Base-by-base conservation (phyloP, 1,284 basidiomycete species). In the Kalmanozyma brasiliensis region DNA sequence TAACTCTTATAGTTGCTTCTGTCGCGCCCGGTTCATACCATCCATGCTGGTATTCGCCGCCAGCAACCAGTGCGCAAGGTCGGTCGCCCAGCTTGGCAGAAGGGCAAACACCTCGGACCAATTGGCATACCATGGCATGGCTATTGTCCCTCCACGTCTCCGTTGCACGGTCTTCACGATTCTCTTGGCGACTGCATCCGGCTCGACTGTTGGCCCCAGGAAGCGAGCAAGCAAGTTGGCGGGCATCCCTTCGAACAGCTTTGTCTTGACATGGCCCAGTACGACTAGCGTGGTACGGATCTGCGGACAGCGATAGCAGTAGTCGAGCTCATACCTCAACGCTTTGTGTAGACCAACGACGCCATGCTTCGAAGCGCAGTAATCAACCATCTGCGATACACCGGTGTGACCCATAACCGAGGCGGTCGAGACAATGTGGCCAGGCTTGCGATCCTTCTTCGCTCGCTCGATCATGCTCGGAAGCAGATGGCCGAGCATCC, bases 401-500 rank as follows among this genome's bases (percentile, higher is more conserved):
- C 90, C 91, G 16, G 88, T 85, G 61, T 91, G 83, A 2, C 91
- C 90, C 82, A 92, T 85, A 5, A 92, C 87, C 16, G 93, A 95
- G 8, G 91, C 70, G 11, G 65, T 64, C 11, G 74, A 73, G 10
- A 93, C 91, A 67, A 98, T 88, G 79, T 98, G 95, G 0, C 94
- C 94, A 1, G 83, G 83, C 40, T 90, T 90, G 29, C 84, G 84
- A 71, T 87, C 87, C 44, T 26, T 17, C 37, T 56, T 47, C 37
- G 47, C 53, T 3, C 43, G 47, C 35, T 52, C 49, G 17, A 98
- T 86, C 89, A 98, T 91, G 34, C 86, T 86, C 1, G 95, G 95
- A n/a, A 98, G 85, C 86, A 98, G 96, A 1, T 91, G 90, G 78
- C 94, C 93, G 38, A 95, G 82, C 4, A 89, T 90, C 89, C 91